phyloP scores from a whole-genome alignment of 2,329 filamentous ascomycete genomes.

The Fusarium praegraminearum region DNA sequence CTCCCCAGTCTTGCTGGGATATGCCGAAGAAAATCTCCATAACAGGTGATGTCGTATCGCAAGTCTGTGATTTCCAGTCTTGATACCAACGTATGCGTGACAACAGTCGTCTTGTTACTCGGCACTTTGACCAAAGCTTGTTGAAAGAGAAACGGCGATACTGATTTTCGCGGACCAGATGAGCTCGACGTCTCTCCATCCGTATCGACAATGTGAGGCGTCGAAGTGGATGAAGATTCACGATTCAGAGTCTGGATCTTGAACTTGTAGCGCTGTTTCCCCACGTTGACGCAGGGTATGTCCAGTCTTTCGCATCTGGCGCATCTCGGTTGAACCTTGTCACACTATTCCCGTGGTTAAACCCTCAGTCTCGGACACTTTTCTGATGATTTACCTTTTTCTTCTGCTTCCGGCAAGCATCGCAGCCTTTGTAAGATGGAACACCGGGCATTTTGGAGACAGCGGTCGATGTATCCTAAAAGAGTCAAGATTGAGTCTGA shows the following conservation, averaged over 20 bases:
- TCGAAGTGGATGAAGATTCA: constrained; percentile 6
- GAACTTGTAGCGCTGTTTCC: constrained; percentile 63
- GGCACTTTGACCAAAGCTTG: constrained; percentile 41
- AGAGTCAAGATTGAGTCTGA: constrained; percentile 18
- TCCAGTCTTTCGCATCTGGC: constrained; percentile 60
- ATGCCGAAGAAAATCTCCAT: constrained; percentile 59
- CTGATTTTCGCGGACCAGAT: constrained; percentile 1
- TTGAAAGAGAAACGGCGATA: constrained; percentile 4
- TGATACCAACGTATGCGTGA: constrained; percentile 46
- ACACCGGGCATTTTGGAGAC: constrained; percentile 61
- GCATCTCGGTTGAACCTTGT: constrained; percentile 58
- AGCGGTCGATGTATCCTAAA: constrained; percentile 43
- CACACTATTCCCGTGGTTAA: constrained; percentile 54
- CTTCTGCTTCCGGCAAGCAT: constrained; percentile 64
- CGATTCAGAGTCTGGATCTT: constrained; percentile 51
- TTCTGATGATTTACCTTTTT: constrained; percentile 59
- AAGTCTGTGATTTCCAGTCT: constrained; percentile 56
- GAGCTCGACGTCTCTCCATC: constrained; percentile 19
- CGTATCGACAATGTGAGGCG: constrained; percentile 4
- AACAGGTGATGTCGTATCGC: constrained; percentile 61
- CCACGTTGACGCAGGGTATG: constrained; percentile 60
- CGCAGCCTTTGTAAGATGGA: constrained; percentile 62
- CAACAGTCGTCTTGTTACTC: constrained; percentile 48
- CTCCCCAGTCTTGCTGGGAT: constrained; percentile 59
- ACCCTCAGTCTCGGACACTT: neutral